Conservation (phyloP, 176 grass and related monocot species). For the Secale cereale region DNA sequence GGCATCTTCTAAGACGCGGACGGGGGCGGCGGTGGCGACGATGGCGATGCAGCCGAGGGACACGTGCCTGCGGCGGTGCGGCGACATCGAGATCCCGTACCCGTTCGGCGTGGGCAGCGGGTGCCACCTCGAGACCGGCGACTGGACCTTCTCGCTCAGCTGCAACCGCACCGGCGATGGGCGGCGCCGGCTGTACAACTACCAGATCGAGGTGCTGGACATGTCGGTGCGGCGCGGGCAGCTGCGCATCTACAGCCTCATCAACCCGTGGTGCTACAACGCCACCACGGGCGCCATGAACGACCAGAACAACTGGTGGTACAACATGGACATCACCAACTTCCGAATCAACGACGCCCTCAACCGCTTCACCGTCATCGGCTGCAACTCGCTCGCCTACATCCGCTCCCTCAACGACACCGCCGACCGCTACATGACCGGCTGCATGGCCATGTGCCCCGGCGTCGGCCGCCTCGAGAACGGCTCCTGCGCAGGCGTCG, state of each 20-base stretch:
- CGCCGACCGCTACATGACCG: slow-evolving; percentile 33
- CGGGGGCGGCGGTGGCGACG: background rate
- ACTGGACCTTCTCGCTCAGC: slow-evolving; percentile 50
- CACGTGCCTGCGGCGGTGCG: slow-evolving; percentile 47
- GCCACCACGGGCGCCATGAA: slow-evolving; percentile 4
- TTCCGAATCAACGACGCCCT: slow-evolving; percentile 51
- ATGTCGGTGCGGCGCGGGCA: slow-evolving; percentile 30
- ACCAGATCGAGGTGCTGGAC: slow-evolving; percentile 49
- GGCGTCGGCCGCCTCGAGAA: background rate
- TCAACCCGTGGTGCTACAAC: slow-evolving; percentile 53
- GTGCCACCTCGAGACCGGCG: slow-evolving; percentile 51
- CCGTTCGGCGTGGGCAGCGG: slow-evolving; percentile 65
- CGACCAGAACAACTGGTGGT: slow-evolving; percentile 25
- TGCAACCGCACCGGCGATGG: slow-evolving; percentile 23
- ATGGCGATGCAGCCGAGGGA: slow-evolving; percentile 24
- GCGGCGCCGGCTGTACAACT: slow-evolving; percentile 27
- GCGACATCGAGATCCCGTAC: slow-evolving; percentile 60
- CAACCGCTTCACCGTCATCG: slow-evolving; percentile 71
- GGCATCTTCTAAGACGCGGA: background rate
- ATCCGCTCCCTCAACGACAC: slow-evolving; percentile 18
- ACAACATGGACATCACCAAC: slow-evolving; percentile 43
- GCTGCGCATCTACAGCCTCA: slow-evolving; percentile 42
- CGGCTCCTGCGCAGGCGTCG: slow-evolving; percentile 57
- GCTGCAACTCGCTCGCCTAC: slow-evolving; percentile 65
- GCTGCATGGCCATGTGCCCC: slow-evolving; percentile 56